These are phyloP conservation scores for Boletus rubroflammeus DNA, from an alignment of 768 basidiomycete species.

Conservation along the genomic window DNA sequence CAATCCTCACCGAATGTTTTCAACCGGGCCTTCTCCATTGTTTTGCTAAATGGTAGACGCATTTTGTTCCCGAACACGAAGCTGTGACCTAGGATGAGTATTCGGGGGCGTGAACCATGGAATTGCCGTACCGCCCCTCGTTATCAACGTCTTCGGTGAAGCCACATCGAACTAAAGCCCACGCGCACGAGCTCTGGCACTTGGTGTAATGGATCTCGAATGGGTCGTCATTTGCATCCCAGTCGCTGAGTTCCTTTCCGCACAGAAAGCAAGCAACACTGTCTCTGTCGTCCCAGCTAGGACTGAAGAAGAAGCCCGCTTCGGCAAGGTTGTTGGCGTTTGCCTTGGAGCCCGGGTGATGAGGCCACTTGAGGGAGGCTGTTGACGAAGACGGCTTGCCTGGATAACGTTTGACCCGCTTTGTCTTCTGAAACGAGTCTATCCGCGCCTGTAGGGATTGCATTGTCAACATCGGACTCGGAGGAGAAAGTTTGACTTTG, in stretches of 20 bases:
- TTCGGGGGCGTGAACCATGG: background rate
- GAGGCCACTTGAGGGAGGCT: conserved; percentile 71
- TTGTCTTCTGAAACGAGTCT: conserved; percentile 64
- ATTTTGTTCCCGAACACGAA: conserved; percentile 55
- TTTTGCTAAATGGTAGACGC: conserved; percentile 62
- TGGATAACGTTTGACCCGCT: conserved; percentile 52
- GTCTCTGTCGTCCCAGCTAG: conserved; percentile 63
- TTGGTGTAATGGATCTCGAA: conserved; percentile 78
- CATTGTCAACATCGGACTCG: too few relatives aligned
- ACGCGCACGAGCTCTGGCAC: conserved; percentile 63
- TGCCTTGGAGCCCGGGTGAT: conserved; percentile 58
- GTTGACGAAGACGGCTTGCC: conserved; percentile 44
- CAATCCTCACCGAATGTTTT: conserved; percentile 65
- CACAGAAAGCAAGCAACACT: conserved; percentile 84
- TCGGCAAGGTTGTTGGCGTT: conserved; percentile 75
- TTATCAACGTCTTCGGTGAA: conserved; percentile 53
- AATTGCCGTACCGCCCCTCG: conserved; percentile 48
- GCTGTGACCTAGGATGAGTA: conserved; percentile 34
- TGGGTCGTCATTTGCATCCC: conserved; percentile 85
- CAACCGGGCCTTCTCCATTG: conserved; percentile 70
- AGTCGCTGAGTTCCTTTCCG: conserved; percentile 75
- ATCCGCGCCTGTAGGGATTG: conserved; percentile 55
- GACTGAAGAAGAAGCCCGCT: conserved; percentile 87
- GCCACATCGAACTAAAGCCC: conserved; percentile 80
- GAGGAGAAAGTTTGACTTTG: too few relatives aligned